These are phyloP conservation scores for Brassica hybrid DNA, from an alignment of 441 rosid species.

Conservation along the genomic window DNA sequence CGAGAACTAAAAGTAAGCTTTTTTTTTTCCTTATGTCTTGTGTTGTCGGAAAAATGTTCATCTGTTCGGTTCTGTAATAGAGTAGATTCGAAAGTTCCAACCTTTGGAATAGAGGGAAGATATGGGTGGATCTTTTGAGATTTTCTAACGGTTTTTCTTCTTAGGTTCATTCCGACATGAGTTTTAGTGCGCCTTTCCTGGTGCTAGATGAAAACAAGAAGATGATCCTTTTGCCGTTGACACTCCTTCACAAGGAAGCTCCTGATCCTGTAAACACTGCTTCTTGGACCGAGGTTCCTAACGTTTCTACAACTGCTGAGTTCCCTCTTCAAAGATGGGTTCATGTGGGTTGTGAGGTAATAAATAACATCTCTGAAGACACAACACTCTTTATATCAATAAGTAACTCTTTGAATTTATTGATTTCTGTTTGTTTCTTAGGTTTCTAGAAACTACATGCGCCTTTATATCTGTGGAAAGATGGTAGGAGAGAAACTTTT, in stretches of 20 bases:
- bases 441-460: constrained; percentile 54
- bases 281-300: constrained; percentile 44
- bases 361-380: constrained; percentile 12
- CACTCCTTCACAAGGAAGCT: constrained; percentile 47
- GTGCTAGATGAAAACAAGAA: constrained; percentile 60
- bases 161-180: constrained; percentile 52
- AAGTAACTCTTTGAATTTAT: neutral
- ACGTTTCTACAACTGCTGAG: constrained; percentile 47
- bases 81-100: neutral
- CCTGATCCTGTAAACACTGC: constrained; percentile 44
- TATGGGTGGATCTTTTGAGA: constrained; percentile 18
- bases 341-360: constrained; percentile 75
- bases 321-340: constrained; percentile 66
- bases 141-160: neutral
- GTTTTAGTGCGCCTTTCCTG: constrained; percentile 59
- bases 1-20: neutral
- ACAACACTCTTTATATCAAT: neutral
- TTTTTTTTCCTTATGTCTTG: constrained; percentile 12
- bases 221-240: constrained; percentile 56
- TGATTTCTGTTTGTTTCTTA: constrained; percentile 30
- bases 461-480: constrained; percentile 61
- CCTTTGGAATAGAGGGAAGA: too few species aligned
- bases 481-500: constrained; percentile 54
- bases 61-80: too few species aligned
- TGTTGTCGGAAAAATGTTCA: too few species aligned